Evolutionary conservation across 768 basidiomycete genomes (phyloP).

Genomic region (Wakefieldia striispora): DNA sequence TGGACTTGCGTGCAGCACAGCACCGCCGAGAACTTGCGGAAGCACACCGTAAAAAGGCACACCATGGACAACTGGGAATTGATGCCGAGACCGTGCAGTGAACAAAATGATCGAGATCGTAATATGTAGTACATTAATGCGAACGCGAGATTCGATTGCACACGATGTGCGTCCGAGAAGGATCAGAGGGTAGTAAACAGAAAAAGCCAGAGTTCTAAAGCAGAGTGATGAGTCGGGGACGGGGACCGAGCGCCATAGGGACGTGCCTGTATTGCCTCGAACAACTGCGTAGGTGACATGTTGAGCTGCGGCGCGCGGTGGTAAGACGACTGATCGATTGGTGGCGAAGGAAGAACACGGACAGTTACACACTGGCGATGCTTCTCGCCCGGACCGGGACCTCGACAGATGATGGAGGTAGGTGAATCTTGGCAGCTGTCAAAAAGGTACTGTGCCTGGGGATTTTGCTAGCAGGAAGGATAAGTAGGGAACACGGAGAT

Average conservation of each 20-base stretch:
- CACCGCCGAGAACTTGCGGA: conserved; percentile 57
- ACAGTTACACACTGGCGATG: conserved; percentile 57
- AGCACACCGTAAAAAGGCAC: conserved; percentile 59
- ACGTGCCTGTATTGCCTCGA: conserved; percentile 70
- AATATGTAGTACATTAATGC: conserved; percentile 21
- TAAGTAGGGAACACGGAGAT: conserved; percentile 3
- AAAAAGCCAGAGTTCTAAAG: conserved; percentile 63
- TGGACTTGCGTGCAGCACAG: conserved; percentile 62
- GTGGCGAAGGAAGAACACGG: conserved; percentile 21
- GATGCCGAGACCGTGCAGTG: conserved; percentile 36
- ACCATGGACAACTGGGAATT: conserved; percentile 59
- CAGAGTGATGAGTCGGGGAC: conserved; percentile 5
- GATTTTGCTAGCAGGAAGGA: conserved; percentile 18
- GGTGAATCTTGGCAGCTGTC: conserved; percentile 58
- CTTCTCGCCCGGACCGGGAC: conserved; percentile 33
- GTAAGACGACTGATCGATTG: conserved; percentile 11
- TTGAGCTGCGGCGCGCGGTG: conserved; percentile 42
- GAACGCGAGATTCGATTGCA: conserved; percentile 60
- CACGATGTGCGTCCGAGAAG: conserved; percentile 61
- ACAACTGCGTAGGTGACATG: conserved; percentile 61
- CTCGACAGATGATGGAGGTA: conserved; percentile 58
- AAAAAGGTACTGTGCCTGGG: conserved; percentile 55
- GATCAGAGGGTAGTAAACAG: conserved; percentile 67
- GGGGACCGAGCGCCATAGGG: conserved; percentile 1
- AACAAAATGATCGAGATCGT: conserved; percentile 24